Conservation (phyloP, 108 stramenopile species). For the Parietichytrium sp. region DNA sequence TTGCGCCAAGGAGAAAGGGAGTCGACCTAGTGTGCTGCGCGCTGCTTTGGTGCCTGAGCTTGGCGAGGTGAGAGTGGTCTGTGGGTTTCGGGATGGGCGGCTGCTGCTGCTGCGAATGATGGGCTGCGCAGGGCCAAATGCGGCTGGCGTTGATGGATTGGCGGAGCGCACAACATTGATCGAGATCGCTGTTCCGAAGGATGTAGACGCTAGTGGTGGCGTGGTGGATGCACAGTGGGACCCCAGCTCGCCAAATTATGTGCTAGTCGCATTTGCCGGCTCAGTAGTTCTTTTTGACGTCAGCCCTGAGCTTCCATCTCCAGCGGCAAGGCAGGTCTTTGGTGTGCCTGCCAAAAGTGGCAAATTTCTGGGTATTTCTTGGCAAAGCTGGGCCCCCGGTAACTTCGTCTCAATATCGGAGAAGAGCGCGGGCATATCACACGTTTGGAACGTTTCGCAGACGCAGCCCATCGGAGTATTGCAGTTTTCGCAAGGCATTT, state of each 20-base stretch:
- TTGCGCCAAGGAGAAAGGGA: not conserved
- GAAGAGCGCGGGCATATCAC: not conserved
- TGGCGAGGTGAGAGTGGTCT: not conserved
- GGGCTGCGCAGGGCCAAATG: not conserved
- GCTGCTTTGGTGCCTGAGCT: not conserved
- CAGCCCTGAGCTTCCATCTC: too few species aligned
- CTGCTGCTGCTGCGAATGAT: not conserved
- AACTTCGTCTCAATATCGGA: conserved; percentile 14
- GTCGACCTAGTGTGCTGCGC: not conserved
- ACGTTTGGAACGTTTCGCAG: conserved; percentile 33
- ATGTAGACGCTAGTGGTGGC: not conserved
- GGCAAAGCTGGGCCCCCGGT: conserved; percentile 22
- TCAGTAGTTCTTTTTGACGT: not conserved
- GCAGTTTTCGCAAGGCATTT: not conserved
- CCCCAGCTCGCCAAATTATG: conserved; percentile 9
- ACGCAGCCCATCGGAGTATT: not conserved
- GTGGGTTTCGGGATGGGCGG: not conserved
- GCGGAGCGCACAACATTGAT: not conserved
- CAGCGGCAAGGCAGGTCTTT: too few species aligned
- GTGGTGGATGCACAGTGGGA: conserved; percentile 33
- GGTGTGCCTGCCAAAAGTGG: too few species aligned
- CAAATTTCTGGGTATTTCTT: not conserved
- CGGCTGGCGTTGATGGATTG: not conserved
- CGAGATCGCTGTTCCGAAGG: not conserved
- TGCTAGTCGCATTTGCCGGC: conserved; percentile 12